Conservation (phyloP, 805 yeast species). For the Saccharomycopsis sp. region DNA sequence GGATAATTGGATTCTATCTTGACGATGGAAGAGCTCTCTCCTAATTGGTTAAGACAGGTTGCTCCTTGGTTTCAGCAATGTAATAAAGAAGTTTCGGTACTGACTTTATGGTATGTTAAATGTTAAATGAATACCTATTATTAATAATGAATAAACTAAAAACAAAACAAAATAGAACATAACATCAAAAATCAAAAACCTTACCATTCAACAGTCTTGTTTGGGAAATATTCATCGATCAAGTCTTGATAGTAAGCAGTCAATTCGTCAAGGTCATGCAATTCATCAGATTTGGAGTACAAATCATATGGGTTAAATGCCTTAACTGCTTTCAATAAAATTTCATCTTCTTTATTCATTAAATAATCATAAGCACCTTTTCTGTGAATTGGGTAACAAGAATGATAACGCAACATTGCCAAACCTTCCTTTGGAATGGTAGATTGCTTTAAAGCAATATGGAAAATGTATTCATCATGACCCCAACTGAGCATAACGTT, state of each 20-base stretch:
- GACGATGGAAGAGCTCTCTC: no score
- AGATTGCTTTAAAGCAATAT: conserved; percentile 60
- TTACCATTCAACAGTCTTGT: conserved; percentile 47
- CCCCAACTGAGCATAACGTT: conserved; percentile 74
- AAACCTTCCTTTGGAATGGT: conserved; percentile 56
- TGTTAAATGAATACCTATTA: no score
- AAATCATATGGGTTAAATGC: conserved; percentile 63
- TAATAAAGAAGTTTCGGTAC: no score
- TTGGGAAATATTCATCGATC: conserved; percentile 61
- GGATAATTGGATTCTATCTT: no score
- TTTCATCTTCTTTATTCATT: conserved; percentile 55
- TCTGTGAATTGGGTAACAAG: conserved; percentile 71
- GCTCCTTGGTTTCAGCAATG: no score
- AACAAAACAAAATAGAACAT: no score
- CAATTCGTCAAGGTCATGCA: conserved; percentile 42
- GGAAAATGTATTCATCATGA: conserved; percentile 72
- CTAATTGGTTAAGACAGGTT: no score
- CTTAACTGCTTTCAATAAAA: conserved; percentile 56
- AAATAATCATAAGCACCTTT: conserved; percentile 58
- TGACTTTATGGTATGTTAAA: no score
- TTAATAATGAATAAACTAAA: no score
- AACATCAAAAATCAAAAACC: no score
- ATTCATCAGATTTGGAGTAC: conserved; percentile 51
- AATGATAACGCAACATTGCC: conserved; percentile 70
- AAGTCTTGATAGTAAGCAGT: conserved; percentile 53